These are phyloP conservation scores for Limonium bicolor DNA, from an alignment of 148 eudicot species.

Conservation along the genomic window DNA sequence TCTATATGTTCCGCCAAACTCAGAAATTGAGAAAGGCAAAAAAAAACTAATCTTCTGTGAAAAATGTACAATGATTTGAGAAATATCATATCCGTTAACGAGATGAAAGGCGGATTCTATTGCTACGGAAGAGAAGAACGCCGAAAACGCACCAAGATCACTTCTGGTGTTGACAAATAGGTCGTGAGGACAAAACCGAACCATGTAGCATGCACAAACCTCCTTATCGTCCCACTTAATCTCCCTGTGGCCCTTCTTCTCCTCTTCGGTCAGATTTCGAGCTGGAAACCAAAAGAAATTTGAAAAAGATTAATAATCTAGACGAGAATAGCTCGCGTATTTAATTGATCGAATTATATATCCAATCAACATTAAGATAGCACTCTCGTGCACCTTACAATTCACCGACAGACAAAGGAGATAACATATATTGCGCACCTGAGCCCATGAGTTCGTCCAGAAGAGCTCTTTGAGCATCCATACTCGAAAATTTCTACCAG, in stretches of 20 bases:
- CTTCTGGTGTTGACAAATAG: constrained; percentile 89
- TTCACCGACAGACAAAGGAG: not conserved
- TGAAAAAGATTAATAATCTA: too few species aligned
- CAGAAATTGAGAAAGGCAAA: too few species aligned
- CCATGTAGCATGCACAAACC: constrained; percentile 77
- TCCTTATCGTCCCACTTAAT: constrained; percentile 91
- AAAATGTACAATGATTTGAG: too few species aligned
- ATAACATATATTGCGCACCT: constrained; percentile 27
- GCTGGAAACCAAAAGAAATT: constrained; percentile 22
- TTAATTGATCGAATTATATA: too few species aligned
- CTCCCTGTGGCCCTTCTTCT: constrained; percentile 76
- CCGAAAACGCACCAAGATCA: constrained; percentile 58
- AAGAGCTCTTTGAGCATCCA: constrained; percentile 99
- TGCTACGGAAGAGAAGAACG: not conserved
- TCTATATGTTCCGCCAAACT: too few species aligned
- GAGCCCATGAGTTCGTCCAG: constrained; percentile 99
- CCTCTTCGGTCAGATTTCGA: constrained; percentile 87
- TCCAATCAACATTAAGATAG: too few species aligned
- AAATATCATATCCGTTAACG: too few species aligned
- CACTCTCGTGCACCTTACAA: too few species aligned
- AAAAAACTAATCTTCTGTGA: too few species aligned
- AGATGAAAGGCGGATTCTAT: too few species aligned
- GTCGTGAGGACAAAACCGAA: constrained; percentile 97
- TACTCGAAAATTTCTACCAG: constrained; percentile 13
- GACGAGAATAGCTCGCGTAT: too few species aligned